These are phyloP conservation scores for Xylaria digitata DNA, from an alignment of 2,329 filamentous ascomycete genomes.

Conservation along the genomic window DNA sequence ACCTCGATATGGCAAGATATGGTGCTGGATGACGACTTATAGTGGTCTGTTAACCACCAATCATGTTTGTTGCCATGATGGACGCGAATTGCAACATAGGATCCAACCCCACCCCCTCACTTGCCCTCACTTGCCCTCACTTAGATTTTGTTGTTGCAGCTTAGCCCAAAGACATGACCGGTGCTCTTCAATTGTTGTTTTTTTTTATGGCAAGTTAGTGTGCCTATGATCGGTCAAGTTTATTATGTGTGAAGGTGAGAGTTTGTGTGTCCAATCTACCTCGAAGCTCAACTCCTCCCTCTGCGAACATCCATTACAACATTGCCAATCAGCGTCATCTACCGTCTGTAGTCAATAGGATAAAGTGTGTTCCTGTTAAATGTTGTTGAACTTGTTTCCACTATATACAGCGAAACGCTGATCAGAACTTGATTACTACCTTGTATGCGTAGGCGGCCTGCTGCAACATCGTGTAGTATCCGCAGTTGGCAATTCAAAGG, in stretches of 20 bases:
- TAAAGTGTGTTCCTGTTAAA: not conserved
- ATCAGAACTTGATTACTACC: conserved; percentile 3
- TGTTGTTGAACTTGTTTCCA: conserved; percentile 6
- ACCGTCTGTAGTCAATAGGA: not conserved
- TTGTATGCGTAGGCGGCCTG: not conserved
- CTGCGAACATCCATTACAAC: conserved; percentile 1
- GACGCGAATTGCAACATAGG: conserved; percentile 24
- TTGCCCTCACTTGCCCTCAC: no score
- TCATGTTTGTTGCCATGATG: conserved; percentile 30
- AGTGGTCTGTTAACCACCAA: not conserved
- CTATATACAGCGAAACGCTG: not conserved
- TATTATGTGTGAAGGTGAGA: no score
- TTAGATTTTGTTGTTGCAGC: not conserved
- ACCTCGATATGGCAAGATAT: not conserved
- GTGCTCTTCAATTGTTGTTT: not conserved
- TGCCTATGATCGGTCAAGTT: not conserved
- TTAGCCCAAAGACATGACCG: not conserved
- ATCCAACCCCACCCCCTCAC: not conserved
- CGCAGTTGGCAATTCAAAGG: conserved; percentile 8
- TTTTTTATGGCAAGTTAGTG: not conserved
- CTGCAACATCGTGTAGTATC: not conserved
- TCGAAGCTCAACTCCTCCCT: not conserved
- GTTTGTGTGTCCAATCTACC: not conserved
- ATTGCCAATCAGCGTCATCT: not conserved
- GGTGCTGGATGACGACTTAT: conserved; percentile 1